These are phyloP conservation scores for Fallopia convolvulus DNA, from an alignment of 148 eudicot species.

Conservation along the genomic window DNA sequence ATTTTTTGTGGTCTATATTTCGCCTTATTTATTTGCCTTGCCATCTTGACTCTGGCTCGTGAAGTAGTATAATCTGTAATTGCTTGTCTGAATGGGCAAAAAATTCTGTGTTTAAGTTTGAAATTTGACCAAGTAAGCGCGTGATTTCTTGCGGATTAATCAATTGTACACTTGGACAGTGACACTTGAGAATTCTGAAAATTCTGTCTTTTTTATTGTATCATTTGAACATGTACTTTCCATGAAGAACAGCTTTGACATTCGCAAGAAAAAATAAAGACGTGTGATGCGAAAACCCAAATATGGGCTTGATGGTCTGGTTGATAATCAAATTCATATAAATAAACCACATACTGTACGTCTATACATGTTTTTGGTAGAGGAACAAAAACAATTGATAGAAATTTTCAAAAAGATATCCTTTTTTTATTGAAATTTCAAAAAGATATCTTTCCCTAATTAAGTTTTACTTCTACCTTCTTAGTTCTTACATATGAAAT, in stretches of 20 bases:
- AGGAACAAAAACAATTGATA: too few relatives aligned
- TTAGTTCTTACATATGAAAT: too few relatives aligned
- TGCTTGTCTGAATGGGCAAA: neutral
- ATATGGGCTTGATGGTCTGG: too few relatives aligned
- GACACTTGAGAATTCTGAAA: neutral
- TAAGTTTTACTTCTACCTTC: too few relatives aligned
- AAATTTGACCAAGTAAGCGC: conserved; percentile 6
- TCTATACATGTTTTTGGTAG: too few relatives aligned
- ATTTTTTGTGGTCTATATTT: neutral
- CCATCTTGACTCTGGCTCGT: neutral
- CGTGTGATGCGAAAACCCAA: neutral
- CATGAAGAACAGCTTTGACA: neutral
- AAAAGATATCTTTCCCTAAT: too few relatives aligned
- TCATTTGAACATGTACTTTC: conserved; percentile 1
- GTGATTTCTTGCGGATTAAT: neutral
- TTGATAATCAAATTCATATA: too few relatives aligned
- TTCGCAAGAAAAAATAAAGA: neutral
- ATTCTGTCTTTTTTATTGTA: neutral
- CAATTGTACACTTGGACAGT: neutral
- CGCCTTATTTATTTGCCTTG: neutral
- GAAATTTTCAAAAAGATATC: too few relatives aligned
- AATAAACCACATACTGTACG: too few relatives aligned
- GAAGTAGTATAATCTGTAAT: neutral
- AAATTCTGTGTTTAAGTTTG: neutral
- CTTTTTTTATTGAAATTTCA: too few relatives aligned